Base-by-base conservation (phyloP, 805 yeast species). In the Ogataea saltuana region DNA sequence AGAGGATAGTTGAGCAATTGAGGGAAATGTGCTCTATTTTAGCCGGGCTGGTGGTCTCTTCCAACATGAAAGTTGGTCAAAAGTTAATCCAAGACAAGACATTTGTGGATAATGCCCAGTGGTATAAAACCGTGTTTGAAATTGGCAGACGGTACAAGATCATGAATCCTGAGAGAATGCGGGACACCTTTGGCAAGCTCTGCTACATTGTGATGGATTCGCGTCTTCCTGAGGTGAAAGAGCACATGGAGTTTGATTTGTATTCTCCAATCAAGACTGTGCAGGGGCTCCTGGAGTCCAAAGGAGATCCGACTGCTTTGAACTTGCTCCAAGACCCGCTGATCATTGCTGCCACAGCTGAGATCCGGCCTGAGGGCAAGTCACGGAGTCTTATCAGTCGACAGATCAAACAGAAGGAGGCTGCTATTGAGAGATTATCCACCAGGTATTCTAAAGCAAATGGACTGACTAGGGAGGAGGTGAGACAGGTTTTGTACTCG, bases 121-220 rank as follows among this genome's bases (percentile, higher is more conserved):
- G 90, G 89, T 85, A 80, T 60, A 74, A 85, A 57, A 65, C 64
- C 31, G 68, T 85, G 6, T 85, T 85, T 60, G 93, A 85, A 63
- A 78, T 85, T 47, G 93, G 93, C 18, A 71, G 93, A 54, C 71
- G 93, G 33, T 85, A 85, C 65, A 85, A 85, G 59, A 81, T 86
- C 54, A 82, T 85, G 89, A 85, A 85, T 56, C 95, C 95, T 0
- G 89, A 85, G 53, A 74, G 79, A 54, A 81, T 86, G 86, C 73
- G 89, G 48, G 86, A 82, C 55, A 81, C 81, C 4, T 86, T 80
- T 60, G 95, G 95, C 34, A 85, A 85, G 55, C 67, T 86, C 44
- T 82, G 86, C 66, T 85, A 85, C 61, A 86, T 85, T 85, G 80
- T 85, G 27, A 85, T 86, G 93, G 95, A 85, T 62, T 85, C 93